Conservation (phyloP, 1,284 basidiomycete species). For the Pseudozyma thailandica region DNA sequence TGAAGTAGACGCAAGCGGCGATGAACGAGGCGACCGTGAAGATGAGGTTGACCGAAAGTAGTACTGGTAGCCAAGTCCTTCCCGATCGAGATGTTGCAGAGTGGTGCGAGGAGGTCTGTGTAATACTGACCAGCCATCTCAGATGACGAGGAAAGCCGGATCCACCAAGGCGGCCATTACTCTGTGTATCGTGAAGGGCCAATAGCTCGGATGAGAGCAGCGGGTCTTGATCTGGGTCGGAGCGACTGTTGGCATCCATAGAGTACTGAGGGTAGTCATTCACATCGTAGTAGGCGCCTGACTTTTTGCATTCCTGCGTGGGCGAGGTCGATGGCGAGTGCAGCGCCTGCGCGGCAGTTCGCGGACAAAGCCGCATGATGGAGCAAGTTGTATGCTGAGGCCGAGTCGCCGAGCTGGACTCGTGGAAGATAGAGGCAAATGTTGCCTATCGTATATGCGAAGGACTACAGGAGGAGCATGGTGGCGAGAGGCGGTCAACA, state of each 20-base stretch:
- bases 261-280: slow-evolving; percentile 11
- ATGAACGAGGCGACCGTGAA: slow-evolving; percentile 19
- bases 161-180: too few relatives aligned
- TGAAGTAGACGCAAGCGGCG: slow-evolving; percentile 37
- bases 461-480: too few relatives aligned
- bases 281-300: slow-evolving; percentile 18
- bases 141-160: too few relatives aligned
- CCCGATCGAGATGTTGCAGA: not conserved
- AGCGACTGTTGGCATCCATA: slow-evolving; percentile 4
- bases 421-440: too few relatives aligned
- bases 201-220: slow-evolving; percentile 3
- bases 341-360: slow-evolving; percentile 20
- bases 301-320: slow-evolving; percentile 19
- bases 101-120: too few relatives aligned
- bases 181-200: too few relatives aligned
- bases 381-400: not conserved
- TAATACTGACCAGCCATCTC: too few relatives aligned
- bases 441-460: too few relatives aligned
- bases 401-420: not conserved
- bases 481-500: too few relatives aligned
- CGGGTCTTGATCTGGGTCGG: slow-evolving; percentile 17
- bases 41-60: slow-evolving; percentile 18
- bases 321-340: slow-evolving; percentile 9
- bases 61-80: slow-evolving; percentile 17
- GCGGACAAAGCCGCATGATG: slow-evolving; percentile 31